These are phyloP conservation scores for Mycena rosella DNA, from an alignment of 768 basidiomycete species.

Conservation along the genomic window DNA sequence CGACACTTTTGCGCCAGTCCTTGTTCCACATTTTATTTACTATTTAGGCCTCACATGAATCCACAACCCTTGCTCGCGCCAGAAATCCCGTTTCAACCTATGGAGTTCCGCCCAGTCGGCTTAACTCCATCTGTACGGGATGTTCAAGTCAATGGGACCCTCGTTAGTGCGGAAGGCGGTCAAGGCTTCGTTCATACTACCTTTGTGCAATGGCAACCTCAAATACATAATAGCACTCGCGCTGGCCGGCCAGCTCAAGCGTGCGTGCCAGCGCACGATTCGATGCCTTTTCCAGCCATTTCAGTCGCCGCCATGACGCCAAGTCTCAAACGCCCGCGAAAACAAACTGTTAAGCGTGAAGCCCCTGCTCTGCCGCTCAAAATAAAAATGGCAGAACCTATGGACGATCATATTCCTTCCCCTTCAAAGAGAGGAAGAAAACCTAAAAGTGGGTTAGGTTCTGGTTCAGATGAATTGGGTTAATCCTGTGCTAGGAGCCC, in stretches of 20 bases:
- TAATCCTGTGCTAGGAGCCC: slow-evolving; percentile 4
- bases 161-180: not conserved
- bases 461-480: not conserved
- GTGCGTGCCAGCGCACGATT: slow-evolving; percentile 20
- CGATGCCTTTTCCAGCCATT: not conserved
- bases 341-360: not conserved
- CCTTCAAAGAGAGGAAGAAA: slow-evolving; percentile 20
- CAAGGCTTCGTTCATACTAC: slow-evolving; percentile 14
- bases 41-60: slow-evolving; percentile 21
- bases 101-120: not conserved
- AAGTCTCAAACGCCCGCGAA: slow-evolving; percentile 20
- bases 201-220: slow-evolving; percentile 2
- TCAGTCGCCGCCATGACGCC: not conserved
- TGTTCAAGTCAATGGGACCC: not conserved
- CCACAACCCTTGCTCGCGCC: slow-evolving; percentile 8
- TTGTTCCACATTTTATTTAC: not conserved
- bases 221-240: slow-evolving; percentile 15
- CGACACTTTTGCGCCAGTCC: not conserved
- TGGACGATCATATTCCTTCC: not conserved
- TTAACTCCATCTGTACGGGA: slow-evolving; percentile 3
- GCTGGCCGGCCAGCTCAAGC: slow-evolving; percentile 3
- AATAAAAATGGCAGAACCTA: not conserved
- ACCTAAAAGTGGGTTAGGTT: slow-evolving; percentile 15
- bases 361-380: not conserved
- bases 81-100: not conserved